Conservation (phyloP, 2,329 filamentous ascomycete genomes). For the Helicocarpus griseus region DNA sequence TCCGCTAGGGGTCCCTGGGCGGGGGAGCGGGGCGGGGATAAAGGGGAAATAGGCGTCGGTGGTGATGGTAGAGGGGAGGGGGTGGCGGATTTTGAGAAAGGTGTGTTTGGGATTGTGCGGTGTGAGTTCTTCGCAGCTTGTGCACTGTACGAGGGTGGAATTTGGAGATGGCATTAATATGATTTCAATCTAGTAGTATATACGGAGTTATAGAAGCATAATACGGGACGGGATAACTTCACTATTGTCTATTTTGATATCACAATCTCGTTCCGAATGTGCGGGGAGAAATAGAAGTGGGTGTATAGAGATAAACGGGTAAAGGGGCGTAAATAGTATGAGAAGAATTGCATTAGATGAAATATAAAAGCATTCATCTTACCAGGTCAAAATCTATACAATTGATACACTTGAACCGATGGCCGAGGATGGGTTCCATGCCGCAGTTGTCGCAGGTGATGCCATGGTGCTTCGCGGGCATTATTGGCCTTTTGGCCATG, state of each 20-base stretch:
- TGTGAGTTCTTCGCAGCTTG: conserved; percentile 3
- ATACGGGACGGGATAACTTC: too few species aligned
- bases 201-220: too few species aligned
- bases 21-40: background rate
- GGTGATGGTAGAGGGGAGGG: background rate
- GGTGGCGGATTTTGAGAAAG: conserved; percentile 7
- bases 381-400: conserved; percentile 7
- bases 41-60: background rate
- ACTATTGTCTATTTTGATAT: too few species aligned
- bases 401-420: conserved; percentile 8
- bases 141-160: background rate
- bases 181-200: too few species aligned
- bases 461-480: conserved; percentile 1
- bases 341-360: background rate
- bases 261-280: too few species aligned
- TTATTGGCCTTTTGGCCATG: conserved; percentile 1
- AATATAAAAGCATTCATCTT: background rate
- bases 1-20: background rate
- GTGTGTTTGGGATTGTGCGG: conserved; percentile 1
- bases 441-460: conserved; percentile 5
- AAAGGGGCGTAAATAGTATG: background rate
- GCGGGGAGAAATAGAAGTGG: too few species aligned
- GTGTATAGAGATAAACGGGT: background rate
- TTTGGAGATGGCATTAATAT: too few species aligned
- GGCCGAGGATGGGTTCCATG: conserved; percentile 1